Conservation (phyloP, 176 grass and related monocot genomes). For the Aegilops tauschii region DNA sequence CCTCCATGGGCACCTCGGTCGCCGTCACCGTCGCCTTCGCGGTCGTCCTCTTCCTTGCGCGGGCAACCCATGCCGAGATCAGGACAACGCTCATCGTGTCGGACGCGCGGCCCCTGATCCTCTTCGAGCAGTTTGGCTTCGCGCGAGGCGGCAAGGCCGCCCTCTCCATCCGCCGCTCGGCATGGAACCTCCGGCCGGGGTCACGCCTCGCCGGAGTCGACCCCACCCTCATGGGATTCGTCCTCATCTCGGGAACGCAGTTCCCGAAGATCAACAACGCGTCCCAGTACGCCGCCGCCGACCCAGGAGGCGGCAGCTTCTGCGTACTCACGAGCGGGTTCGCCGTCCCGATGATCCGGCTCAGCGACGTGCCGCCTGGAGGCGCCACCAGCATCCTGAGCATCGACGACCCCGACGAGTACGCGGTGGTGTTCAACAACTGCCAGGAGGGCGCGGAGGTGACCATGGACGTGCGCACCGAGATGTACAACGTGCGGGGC, state of each 20-base stretch:
- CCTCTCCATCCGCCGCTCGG: constrained; percentile 37
- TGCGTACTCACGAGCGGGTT: constrained; percentile 57
- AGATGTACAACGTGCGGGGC: constrained; percentile 60
- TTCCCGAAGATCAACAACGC: constrained; percentile 45
- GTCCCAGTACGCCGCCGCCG: constrained; percentile 35
- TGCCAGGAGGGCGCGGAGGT: constrained; percentile 53
- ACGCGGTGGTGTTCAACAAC: constrained; percentile 58
- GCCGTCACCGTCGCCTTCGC: neutral
- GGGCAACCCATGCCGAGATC: constrained; percentile 39
- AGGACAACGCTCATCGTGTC: constrained; percentile 35
- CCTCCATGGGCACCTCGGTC: constrained; percentile 37
- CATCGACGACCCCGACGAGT: constrained; percentile 45
- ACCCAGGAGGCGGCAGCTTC: constrained; percentile 19
- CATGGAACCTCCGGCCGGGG: constrained; percentile 30
- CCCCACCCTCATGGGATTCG: constrained; percentile 55
- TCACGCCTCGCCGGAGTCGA: constrained; percentile 18
- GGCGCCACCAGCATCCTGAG: constrained; percentile 25
- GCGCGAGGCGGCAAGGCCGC: constrained; percentile 42
- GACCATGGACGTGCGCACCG: constrained; percentile 63
- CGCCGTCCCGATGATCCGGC: constrained; percentile 42
- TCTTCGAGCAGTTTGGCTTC: constrained; percentile 77
- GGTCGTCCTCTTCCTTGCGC: neutral
- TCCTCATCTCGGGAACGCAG: constrained; percentile 40
- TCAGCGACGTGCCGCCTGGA: constrained; percentile 38
- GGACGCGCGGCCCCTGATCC: constrained; percentile 46